Percentiles rank a stretch among this genome's conserved stretches.
phyloP scores from a whole-genome alignment of 129 eudicot species.

The Chrysanthemum lavandulifolium region DNA sequence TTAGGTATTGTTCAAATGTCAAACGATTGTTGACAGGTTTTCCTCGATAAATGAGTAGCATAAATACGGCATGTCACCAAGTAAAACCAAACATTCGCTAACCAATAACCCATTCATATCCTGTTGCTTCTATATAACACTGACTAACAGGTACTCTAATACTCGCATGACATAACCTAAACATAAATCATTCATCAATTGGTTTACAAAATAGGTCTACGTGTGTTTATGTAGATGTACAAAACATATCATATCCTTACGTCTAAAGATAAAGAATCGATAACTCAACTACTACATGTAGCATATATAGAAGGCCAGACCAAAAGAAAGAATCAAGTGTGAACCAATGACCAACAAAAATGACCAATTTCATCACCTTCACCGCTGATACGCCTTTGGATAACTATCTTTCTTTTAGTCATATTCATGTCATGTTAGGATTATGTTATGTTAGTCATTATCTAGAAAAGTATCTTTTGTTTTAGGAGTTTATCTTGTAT shows the following conservation, averaged over 20 bases:
- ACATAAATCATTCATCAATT: background rate
- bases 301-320: background rate
- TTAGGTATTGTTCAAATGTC: no score
- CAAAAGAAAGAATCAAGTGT: constrained; percentile 19
- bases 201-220: background rate
- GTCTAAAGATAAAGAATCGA: constrained; percentile 18
- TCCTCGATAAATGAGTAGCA: no score
- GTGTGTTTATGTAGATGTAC: constrained; percentile 15
- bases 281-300: constrained; percentile 10
- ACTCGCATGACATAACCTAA: background rate
- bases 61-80: no score
- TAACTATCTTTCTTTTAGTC: no score
- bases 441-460: no score
- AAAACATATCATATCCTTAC: constrained; percentile 15
- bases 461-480: no score
- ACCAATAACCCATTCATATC: background rate
- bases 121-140: no score
- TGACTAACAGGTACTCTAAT: background rate
- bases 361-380: constrained; percentile 11
- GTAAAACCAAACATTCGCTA: background rate
- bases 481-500: no score
- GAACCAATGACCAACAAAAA: constrained; percentile 21
- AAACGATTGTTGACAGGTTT: no score
- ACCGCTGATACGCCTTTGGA: no score
- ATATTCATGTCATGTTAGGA: no score